Evolutionary conservation across 2,329 filamentous ascomycete genomes (phyloP).

Genomic region (Penicillium verrucosum): DNA sequence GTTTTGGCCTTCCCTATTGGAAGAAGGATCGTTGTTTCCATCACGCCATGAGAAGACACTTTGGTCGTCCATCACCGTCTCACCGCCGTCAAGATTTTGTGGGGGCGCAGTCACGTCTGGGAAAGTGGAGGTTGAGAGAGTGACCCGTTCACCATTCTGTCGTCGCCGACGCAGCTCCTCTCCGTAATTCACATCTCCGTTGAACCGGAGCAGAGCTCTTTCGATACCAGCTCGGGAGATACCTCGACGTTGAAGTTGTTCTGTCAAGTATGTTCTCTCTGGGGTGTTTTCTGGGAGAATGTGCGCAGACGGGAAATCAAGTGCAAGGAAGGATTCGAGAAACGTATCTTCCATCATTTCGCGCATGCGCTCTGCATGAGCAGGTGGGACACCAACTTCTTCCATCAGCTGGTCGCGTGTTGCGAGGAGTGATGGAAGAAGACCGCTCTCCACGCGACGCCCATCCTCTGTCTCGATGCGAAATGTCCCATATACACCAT

Average conservation of each 20-base stretch:
- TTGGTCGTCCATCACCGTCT: constrained; percentile 42
- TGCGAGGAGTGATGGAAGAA: constrained; percentile 43
- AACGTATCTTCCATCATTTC: constrained; percentile 46
- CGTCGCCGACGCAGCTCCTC: constrained; percentile 39
- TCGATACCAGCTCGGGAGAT: constrained; percentile 40
- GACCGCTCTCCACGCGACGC: constrained; percentile 40
- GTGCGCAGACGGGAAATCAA: constrained; percentile 41
- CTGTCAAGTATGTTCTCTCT: constrained; percentile 38
- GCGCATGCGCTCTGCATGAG: constrained; percentile 42
- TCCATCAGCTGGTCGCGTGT: constrained; percentile 44
- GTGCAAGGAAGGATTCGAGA: constrained; percentile 42
- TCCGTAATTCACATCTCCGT: constrained; percentile 39
- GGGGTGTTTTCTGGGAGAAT: constrained; percentile 31
- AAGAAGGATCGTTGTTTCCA: constrained; percentile 40
- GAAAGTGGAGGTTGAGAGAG: constrained; percentile 33
- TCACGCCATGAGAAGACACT: constrained; percentile 47
- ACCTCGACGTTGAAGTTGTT: constrained; percentile 39
- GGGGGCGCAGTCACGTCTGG: constrained; percentile 26
- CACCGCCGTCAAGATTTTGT: constrained; percentile 32
- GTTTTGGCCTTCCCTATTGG: constrained; percentile 63
- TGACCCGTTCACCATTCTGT: constrained; percentile 40
- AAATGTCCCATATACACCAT: constrained; percentile 43
- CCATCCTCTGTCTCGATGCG: constrained; percentile 44
- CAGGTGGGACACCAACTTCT: constrained; percentile 37
- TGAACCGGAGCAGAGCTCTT: constrained; percentile 38